phyloP scores from a whole-genome alignment of 345 rosid species.

The Eutrema japonicum region DNA sequence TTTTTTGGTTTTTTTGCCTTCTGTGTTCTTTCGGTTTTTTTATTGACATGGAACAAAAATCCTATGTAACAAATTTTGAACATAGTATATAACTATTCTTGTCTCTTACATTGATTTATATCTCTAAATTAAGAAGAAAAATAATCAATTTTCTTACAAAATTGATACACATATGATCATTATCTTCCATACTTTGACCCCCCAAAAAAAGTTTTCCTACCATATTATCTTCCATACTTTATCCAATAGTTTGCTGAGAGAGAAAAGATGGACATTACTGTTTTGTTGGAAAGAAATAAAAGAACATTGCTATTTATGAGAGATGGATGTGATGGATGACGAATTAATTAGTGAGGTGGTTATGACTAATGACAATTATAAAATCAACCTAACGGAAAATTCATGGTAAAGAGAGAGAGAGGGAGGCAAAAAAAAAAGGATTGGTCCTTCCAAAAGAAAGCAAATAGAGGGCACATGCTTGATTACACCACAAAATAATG shows the following conservation, averaged over 20 bases:
- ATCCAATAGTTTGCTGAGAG: constrained; percentile 36
- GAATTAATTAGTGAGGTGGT: constrained; percentile 38
- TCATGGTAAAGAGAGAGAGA: constrained; percentile 28
- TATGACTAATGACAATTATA: constrained; percentile 29
- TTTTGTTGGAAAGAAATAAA: constrained; percentile 17
- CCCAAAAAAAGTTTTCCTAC: not conserved
- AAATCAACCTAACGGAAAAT: constrained; percentile 30
- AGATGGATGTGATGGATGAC: constrained; percentile 36
- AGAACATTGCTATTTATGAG: constrained; percentile 19
- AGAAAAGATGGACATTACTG: constrained; percentile 10
- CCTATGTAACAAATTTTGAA: not conserved
- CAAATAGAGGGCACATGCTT: constrained; percentile 41
- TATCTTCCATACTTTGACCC: not conserved
- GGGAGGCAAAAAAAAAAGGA: constrained; percentile 10
- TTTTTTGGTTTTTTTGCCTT: not conserved
- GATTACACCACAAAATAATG: constrained; percentile 37
- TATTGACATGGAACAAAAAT: not conserved
- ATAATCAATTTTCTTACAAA: constrained; percentile 10
- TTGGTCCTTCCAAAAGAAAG: constrained; percentile 31
- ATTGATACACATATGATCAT: not conserved
- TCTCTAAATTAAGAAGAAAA: not conserved
- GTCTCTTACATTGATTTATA: not conserved
- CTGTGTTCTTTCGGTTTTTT: too few relatives aligned
- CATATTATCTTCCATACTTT: constrained; percentile 11
- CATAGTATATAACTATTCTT: not conserved